Evolutionary conservation across 352 stramenopile genomes (phyloP), one percentile per base, ranked within the genome.

Genomic region (Globisporangium uncinulatum): DNA sequence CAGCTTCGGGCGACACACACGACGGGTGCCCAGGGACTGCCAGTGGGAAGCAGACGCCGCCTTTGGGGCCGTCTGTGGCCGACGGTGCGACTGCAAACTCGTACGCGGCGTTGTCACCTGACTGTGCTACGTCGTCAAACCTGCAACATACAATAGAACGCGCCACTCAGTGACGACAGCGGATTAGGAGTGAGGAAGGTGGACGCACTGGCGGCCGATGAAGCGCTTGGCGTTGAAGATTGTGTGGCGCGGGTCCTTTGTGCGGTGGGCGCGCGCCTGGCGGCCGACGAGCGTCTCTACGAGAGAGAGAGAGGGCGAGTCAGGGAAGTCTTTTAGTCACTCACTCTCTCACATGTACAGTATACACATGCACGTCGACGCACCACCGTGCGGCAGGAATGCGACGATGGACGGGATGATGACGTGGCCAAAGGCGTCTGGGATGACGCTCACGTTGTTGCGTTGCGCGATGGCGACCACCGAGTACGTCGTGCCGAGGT

Each of bases 191-290:
- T 17, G 10, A 43, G 48, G 5, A n/a, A 24, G 4, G 15, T 37
- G 17, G 3, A 50, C 32, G 29, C 31, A 47, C 73, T 59, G 72
- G 24, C 62, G 69, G 17, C 80, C 80, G 56, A 90, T 87, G 62
- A 88, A 90, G 32, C 80, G 70, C 59, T 90, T 90, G 63, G 80
- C 77, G 48, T 90, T 90, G 59, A 86, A 88, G 45, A 90, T 78
- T 17, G 80, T 87, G 56, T 88, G 77, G 15, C 55, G 54, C 2
- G 80, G 80, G 66, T 90, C 77, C 7, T 54, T 69, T 1, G 69
- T 84, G 32, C 72, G 68, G 31, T 88, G 59, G 9, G 64, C 70
- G 41, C 70, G 67, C 19, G 80, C 80, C 10, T 65, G 49, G 19
- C 74, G 72, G 10, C 80, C 80, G 4, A 90, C 71, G 10, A 86